These are phyloP conservation scores for Drosera capensis DNA, from an alignment of 148 eudicot species.

Conservation along the genomic window DNA sequence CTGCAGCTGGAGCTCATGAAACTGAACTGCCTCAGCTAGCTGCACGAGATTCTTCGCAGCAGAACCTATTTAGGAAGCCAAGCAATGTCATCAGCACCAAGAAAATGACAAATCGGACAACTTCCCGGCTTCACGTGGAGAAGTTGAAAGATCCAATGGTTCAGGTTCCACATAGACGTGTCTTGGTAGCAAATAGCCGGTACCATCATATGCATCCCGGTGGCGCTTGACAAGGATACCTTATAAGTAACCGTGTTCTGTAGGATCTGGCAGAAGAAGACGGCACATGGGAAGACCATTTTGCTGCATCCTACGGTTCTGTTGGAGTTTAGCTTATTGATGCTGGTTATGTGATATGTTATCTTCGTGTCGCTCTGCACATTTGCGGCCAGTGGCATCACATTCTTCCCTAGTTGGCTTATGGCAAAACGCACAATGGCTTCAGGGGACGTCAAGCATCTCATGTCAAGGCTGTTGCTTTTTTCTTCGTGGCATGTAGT, in stretches of 20 bases:
- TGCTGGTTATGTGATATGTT: too few relatives aligned
- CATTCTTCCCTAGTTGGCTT: too few relatives aligned
- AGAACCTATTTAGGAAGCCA: conserved; percentile 23
- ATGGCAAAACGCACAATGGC: too few relatives aligned
- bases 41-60: too few relatives aligned
- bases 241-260: conserved; percentile 6
- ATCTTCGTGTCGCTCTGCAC: too few relatives aligned
- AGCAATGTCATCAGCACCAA: conserved; percentile 25
- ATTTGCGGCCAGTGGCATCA: too few relatives aligned
- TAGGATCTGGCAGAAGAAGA: conserved; percentile 17
- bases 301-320: conserved; percentile 23
- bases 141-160: conserved; percentile 20
- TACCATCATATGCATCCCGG: conserved; percentile 11
- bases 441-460: too few relatives aligned
- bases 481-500: too few relatives aligned
- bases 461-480: too few relatives aligned
- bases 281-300: conserved; percentile 11
- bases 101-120: conserved; percentile 16
- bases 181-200: conserved; percentile 18
- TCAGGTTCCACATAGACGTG: conserved; percentile 23
- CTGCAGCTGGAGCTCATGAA: too few relatives aligned
- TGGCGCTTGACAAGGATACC: conserved; percentile 10
- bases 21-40: too few relatives aligned
- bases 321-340: too few relatives aligned
- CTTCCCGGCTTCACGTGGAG: conserved; percentile 20